These are phyloP conservation scores for Globisporangium echinulatum DNA, from an alignment of 352 stramenopile genomes.

Conservation along the genomic window DNA sequence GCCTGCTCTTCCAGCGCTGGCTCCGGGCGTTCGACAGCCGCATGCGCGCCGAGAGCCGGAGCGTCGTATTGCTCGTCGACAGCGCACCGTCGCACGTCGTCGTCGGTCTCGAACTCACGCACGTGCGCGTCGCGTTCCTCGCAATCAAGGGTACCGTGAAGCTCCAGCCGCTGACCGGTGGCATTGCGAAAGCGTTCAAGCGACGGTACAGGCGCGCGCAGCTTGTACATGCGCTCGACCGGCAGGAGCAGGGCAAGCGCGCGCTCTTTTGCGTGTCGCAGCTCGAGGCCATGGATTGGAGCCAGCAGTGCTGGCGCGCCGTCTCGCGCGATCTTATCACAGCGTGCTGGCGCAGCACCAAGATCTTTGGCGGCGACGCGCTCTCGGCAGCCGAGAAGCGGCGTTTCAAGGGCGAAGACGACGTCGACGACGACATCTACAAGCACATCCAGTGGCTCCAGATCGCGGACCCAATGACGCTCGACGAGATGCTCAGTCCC, in stretches of 20 bases:
- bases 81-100: conserved; percentile 14
- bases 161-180: conserved; percentile 16
- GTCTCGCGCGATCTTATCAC: conserved; percentile 1
- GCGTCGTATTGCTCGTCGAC: conserved; percentile 15
- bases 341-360: conserved; percentile 3
- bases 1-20: conserved; percentile 18
- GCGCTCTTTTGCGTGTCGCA: conserved; percentile 15
- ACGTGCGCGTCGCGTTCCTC: conserved; percentile 12
- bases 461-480: conserved; percentile 2
- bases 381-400: conserved; percentile 8
- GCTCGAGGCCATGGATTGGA: conserved; percentile 14
- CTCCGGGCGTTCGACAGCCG: conserved; percentile 11
- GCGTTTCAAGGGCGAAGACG: conserved; percentile 5
- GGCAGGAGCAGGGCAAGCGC: conserved; percentile 12
- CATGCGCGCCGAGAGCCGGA: conserved; percentile 12
- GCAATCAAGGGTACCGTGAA: conserved; percentile 6
- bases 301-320: conserved; percentile 8
- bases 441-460: conserved; percentile 11
- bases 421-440: conserved; percentile 5
- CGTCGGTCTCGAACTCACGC: conserved; percentile 14
- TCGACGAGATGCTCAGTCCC: conserved; percentile 8
- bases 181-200: conserved; percentile 18
- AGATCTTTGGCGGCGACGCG: conserved; percentile 6
- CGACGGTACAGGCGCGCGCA: conserved; percentile 15
- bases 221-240: conserved; percentile 12